phyloP scores from a whole-genome alignment of 2,329 filamentous ascomycete genomes.

The Coniochaeta pulveracea region DNA sequence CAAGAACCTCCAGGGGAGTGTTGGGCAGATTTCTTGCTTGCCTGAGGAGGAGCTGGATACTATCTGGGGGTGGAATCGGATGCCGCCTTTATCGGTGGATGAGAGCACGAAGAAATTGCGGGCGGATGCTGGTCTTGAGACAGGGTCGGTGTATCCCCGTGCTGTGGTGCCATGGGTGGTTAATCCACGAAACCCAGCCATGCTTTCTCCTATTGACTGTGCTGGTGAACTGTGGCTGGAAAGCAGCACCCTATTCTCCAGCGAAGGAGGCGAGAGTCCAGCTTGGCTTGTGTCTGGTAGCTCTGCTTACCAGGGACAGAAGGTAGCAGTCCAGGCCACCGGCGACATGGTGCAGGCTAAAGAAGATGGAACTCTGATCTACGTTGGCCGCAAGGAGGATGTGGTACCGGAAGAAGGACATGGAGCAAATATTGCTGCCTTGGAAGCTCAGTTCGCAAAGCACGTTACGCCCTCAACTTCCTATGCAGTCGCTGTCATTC shows the following conservation, averaged over 20 bases:
- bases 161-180: constrained; percentile 20
- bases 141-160: constrained; percentile 21
- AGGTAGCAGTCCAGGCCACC: constrained; percentile 14
- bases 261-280: constrained; percentile 16
- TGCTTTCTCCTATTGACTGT: constrained; percentile 27
- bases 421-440: constrained; percentile 24
- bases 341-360: constrained; percentile 17
- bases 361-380: constrained; percentile 15
- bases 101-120: constrained; percentile 11
- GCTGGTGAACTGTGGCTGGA: constrained; percentile 28
- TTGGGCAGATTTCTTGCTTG: constrained; percentile 24
- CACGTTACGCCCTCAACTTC: constrained; percentile 19
- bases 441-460: constrained; percentile 23
- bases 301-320: constrained; percentile 16
- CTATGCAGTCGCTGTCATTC: constrained; percentile 16
- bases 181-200: constrained; percentile 17
- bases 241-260: constrained; percentile 18
- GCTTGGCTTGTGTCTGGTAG: constrained; percentile 23
- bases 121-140: constrained; percentile 10
- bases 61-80: constrained; percentile 30
- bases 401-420: constrained; percentile 21
- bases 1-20: constrained; percentile 13
- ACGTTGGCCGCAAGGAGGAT: constrained; percentile 17
- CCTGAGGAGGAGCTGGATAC: constrained; percentile 22
- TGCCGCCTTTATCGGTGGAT: constrained; percentile 21